Conservation (phyloP, 169 alveolate genomes). For the Neospora caninum region DNA sequence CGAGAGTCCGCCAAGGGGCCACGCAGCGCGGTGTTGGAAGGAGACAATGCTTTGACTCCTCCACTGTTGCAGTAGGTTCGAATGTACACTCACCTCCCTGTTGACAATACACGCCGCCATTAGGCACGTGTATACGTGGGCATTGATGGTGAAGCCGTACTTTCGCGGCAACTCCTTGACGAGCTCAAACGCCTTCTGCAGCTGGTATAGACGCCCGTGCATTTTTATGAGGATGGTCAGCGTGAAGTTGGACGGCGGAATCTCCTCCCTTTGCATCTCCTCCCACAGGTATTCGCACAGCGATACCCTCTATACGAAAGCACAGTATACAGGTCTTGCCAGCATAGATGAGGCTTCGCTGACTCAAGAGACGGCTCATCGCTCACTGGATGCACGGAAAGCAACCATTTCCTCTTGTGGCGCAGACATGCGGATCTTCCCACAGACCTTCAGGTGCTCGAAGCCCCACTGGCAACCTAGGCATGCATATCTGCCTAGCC, state of each 20-base stretch:
- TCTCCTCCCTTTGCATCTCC: conserved; percentile 81
- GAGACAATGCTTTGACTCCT: too few species aligned
- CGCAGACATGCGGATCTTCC: too few species aligned
- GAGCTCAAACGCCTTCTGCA: conserved; percentile 81
- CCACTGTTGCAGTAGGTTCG: too few species aligned
- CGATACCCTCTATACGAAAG: conserved; percentile 67
- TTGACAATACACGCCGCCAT: conserved; percentile 88
- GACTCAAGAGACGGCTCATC: too few species aligned
- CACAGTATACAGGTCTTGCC: not conserved
- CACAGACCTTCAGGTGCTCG: too few species aligned
- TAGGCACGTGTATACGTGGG: conserved; percentile 87
- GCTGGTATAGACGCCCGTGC: conserved; percentile 85
- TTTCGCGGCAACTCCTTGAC: conserved; percentile 78
- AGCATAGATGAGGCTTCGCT: not conserved
- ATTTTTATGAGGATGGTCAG: conserved; percentile 84
- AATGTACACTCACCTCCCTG: conserved; percentile 65
- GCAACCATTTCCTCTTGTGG: too few species aligned
- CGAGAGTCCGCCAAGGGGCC: too few species aligned
- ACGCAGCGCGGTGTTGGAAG: too few species aligned
- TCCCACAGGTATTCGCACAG: conserved; percentile 83
- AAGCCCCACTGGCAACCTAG: too few species aligned
- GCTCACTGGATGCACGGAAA: not conserved
- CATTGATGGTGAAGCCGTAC: conserved; percentile 78
- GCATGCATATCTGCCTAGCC: too few species aligned
- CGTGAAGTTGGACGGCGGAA: conserved; percentile 86